phyloP scores from a whole-genome alignment of 495 filamentous ascomycete genomes.

The Penicillium salamii region DNA sequence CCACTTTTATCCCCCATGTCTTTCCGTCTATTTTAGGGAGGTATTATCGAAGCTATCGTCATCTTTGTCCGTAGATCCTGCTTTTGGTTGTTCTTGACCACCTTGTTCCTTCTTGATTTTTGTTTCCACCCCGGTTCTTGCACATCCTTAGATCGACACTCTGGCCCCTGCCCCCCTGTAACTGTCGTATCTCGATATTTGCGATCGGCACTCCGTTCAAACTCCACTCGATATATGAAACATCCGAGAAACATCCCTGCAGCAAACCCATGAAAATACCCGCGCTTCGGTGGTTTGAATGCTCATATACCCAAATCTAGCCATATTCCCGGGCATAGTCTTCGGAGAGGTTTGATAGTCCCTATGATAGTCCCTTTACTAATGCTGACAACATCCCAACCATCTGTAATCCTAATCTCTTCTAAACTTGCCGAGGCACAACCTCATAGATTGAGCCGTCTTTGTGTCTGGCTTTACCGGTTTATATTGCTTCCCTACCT shows the following conservation, averaged over 20 bases:
- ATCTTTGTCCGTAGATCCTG: constrained; percentile 2
- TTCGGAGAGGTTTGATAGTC: neutral
- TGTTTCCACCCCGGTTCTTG: neutral
- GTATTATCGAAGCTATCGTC: constrained; percentile 4
- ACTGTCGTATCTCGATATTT: constrained; percentile 8
- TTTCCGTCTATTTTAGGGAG: constrained; percentile 7
- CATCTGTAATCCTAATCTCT: too few relatives aligned
- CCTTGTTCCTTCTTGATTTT: too few relatives aligned
- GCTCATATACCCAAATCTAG: neutral
- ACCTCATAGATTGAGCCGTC: too few relatives aligned
- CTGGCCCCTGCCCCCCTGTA: neutral
- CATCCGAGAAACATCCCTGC: neutral
- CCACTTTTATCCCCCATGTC: constrained; percentile 1
- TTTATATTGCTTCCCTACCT: neutral
- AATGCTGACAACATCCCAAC: neutral
- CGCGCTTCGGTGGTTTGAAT: neutral
- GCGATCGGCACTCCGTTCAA: constrained; percentile 4
- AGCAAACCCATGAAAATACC: neutral
- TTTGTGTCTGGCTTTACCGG: too few relatives aligned
- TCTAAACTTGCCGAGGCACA: too few relatives aligned
- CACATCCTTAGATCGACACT: neutral
- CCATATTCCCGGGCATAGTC: constrained; percentile 5
- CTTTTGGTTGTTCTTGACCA: neutral
- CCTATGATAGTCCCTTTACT: constrained; percentile 3
- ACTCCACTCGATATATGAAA: constrained; percentile 3